Conservation (phyloP, 2,329 filamentous ascomycete species). For the Trichothecium sympodiale region DNA sequence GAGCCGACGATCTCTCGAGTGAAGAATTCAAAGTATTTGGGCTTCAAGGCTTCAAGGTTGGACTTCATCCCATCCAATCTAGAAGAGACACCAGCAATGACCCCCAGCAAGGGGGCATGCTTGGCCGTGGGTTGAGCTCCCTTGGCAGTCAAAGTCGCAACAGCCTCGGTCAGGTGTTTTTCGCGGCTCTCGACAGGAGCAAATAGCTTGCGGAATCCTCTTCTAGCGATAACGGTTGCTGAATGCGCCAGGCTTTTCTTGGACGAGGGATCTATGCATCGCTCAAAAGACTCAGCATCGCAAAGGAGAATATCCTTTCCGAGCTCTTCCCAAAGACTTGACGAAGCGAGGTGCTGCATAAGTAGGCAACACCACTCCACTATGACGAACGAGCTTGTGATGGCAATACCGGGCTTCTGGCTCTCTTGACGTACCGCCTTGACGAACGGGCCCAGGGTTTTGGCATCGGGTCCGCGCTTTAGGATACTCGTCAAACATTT, state of each 20-base stretch:
- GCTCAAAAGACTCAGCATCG: conserved; percentile 65
- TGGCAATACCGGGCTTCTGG: conserved; percentile 65
- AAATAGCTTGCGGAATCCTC: conserved; percentile 67
- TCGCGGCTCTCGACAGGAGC: conserved; percentile 42
- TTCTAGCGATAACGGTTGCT: conserved; percentile 65
- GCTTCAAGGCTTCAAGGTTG: conserved; percentile 52
- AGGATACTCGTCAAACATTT: conserved; percentile 64
- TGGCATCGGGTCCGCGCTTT: conserved; percentile 38
- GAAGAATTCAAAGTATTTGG: conserved; percentile 72
- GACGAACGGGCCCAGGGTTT: conserved; percentile 53
- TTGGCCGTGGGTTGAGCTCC: conserved; percentile 49
- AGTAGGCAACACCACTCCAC: conserved; percentile 82
- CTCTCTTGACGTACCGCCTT: conserved; percentile 60
- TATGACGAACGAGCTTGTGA: conserved; percentile 75
- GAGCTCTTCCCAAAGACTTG: conserved; percentile 52
- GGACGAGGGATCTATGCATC: conserved; percentile 56
- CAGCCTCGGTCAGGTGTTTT: conserved; percentile 49
- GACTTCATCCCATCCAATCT: conserved; percentile 54
- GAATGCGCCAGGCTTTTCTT: conserved; percentile 59
- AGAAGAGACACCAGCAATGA: conserved; percentile 77
- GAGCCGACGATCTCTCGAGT: conserved; percentile 76
- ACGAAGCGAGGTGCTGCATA: conserved; percentile 57
- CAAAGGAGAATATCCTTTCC: conserved; percentile 55
- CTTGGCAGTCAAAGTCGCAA: conserved; percentile 61
- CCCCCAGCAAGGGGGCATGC: conserved; percentile 69